Base-by-base conservation (phyloP, 1,284 basidiomycete species). In the Ganoderma lingzhi region DNA sequence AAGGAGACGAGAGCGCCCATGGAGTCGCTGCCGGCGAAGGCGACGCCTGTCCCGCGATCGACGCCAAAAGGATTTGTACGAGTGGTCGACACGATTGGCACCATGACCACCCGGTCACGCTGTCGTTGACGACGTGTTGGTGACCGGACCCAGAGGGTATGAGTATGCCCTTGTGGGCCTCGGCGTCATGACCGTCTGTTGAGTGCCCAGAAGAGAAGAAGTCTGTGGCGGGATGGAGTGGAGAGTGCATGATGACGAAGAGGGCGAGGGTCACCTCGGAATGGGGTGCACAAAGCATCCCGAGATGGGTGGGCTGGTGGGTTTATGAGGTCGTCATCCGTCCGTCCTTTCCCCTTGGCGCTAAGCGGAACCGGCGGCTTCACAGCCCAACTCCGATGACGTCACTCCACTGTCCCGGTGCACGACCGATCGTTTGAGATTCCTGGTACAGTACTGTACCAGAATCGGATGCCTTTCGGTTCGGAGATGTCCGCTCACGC, bases 51-150 rank as follows among this genome's bases (percentile, higher is more conserved):
- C 59, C 59, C 42, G 32, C 59, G 48, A 44, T 28, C 55, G 56
- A 66, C 23, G 60, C 58, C 23, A 65, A 19, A 1, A 63, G 35
- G 14, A 64, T 17, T 9, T 69, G 61, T 37, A 70, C 53, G 19
- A 53, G 39, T 15, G 71, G 71, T 6, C 60, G 64, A 37, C 71
- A 72, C 19, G 68, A 48, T 10, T 63, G 58, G 23, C 71, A 72
- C 61, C 63, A 67, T 12, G 70, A 67, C 59, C 48, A 64, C 14
- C 32, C 41, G 19, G 15, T 41, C 23, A 63, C 67, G 45, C 42
- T 30, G 30, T 19, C 6, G 62, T 8, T 39, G 55, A 12, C 51
- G 56, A 6, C 41, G 48, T 9, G 48, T 42, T 32, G 58, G 23
- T 37, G 37, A 39, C 32, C 35, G 15, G n/a, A 37, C 19, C 32